Conservation (phyloP, 2,329 filamentous ascomycete species). For the Botrytis tulipae region DNA sequence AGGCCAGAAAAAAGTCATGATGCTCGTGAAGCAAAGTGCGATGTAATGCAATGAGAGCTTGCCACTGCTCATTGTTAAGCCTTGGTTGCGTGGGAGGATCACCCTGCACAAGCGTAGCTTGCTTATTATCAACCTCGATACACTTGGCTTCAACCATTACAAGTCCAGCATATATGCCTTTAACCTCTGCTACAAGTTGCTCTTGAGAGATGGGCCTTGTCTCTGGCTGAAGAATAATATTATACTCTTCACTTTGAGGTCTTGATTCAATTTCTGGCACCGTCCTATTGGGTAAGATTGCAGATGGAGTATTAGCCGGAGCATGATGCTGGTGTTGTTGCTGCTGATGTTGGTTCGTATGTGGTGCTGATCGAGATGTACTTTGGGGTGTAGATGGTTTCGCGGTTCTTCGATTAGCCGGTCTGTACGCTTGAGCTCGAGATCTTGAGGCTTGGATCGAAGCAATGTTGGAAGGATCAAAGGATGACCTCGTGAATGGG, state of each 20-base stretch:
- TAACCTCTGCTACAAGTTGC: conserved; percentile 36
- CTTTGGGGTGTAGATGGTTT: conserved; percentile 18
- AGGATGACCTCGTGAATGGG: conserved; percentile 26
- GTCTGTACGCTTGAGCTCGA: conserved; percentile 26
- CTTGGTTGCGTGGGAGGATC: conserved; percentile 43
- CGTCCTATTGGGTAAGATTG: conserved; percentile 11
- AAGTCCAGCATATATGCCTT: conserved; percentile 71
- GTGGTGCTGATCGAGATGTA: conserved; percentile 1
- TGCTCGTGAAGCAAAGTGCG: conserved; percentile 78
- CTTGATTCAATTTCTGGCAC: background rate
- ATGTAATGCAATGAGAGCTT: conserved; percentile 78
- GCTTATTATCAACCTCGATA: conserved; percentile 73
- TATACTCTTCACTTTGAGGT: conserved; percentile 59
- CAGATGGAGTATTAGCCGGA: background rate
- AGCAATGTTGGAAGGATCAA: conserved; percentile 36
- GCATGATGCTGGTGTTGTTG: conserved; percentile 1
- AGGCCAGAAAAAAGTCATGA: conserved; percentile 82
- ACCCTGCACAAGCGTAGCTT: conserved; percentile 52
- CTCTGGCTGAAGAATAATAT: conserved; percentile 49
- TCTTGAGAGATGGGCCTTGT: conserved; percentile 44
- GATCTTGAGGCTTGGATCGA: conserved; percentile 29
- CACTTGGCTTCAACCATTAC: conserved; percentile 87
- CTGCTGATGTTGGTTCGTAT: conserved; percentile 11
- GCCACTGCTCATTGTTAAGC: conserved; percentile 71
- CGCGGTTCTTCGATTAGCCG: conserved; percentile 23